These are phyloP conservation scores for Sugiyamaella xylanicola DNA, from an alignment of 1,139 yeast species.

Conservation along the genomic window DNA sequence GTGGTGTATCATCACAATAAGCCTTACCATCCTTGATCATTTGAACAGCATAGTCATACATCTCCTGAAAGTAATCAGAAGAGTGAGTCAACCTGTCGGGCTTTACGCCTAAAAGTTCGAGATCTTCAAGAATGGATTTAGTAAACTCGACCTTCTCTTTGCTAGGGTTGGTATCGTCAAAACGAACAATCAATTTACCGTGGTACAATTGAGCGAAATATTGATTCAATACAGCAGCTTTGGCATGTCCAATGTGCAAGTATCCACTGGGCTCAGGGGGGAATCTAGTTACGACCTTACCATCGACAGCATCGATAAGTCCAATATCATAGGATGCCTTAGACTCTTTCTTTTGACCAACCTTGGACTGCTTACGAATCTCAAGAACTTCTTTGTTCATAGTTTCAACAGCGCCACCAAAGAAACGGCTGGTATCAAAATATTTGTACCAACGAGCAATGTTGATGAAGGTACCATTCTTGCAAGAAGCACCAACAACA, in stretches of 20 bases:
- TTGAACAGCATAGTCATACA: constrained; percentile 82
- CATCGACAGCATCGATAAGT: constrained; percentile 84
- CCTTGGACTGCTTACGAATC: constrained; percentile 68
- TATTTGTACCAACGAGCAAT: constrained; percentile 92
- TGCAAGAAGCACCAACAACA: constrained; percentile 85
- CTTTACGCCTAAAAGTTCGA: constrained; percentile 83
- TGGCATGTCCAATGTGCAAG: constrained; percentile 95
- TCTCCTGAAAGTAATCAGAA: constrained; percentile 85
- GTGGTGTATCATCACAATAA: constrained; percentile 93
- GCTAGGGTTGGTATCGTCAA: constrained; percentile 96
- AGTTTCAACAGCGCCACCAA: constrained; percentile 70
- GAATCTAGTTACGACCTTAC: constrained; percentile 95
- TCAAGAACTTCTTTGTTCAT: constrained; percentile 71
- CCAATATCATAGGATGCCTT: constrained; percentile 89
- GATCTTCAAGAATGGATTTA: constrained; percentile 88
- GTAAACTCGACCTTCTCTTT: constrained; percentile 93
- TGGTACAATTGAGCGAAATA: constrained; percentile 92
- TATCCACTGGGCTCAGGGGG: constrained; percentile 95
- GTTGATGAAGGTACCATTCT: constrained; percentile 79
- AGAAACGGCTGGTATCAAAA: constrained; percentile 64
- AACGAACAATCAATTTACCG: constrained; percentile 92
- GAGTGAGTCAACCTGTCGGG: constrained; percentile 87
- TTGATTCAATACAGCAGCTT: constrained; percentile 93
- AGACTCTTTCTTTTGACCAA: constrained; percentile 53
- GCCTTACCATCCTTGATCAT: constrained; percentile 94